Evolutionary conservation across 2,329 filamentous ascomycete species (phyloP), one percentile per base, ranked within the genome.

Genomic region (Apiospora kogelbergensis): DNA sequence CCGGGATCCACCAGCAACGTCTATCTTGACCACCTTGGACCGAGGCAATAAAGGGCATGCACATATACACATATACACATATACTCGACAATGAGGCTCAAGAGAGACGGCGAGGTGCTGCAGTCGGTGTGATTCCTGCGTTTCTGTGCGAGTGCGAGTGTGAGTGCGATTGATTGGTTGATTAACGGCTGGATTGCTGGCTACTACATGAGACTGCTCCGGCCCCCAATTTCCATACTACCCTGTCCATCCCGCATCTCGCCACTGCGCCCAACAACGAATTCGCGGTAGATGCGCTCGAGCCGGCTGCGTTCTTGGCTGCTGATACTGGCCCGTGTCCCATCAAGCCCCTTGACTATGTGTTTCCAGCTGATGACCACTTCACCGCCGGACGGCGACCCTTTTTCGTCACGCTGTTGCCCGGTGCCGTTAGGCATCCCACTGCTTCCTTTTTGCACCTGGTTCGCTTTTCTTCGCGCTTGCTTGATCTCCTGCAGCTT

Each of bases 201-300:
- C 48, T 57, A 30, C 76, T 81, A 98, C 96, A 98, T 98, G 81
- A 99, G 84, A 81, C 94, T 98, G 75, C 92, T 95, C 78, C 96
- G 86, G 17, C 95, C 96, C 9, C 96, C 96, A 81, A 99, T 90
- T 81, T 98, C 96, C 80, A 91, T 97, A 68, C 92, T 93, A 0
- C 93, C 94, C 81, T 98, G 93, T 1, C 96, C 96, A 80, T 92
- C 95, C 70, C 91, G 93, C 93, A 99, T 94, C 83, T 98, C 95
- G 9, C 96, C 96, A 79, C 95, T 97, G 74, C 96, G 87, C 0
- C 94, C 95, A 4, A 93, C 93, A 0, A 98, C 91, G 84, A 99
- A 99, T 81, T 99, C 96, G 20, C 87, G 85, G 78, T 99, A 99
- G 71, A 99, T 98, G 48, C 88, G 88, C 75, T 89, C 86, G 73